A percentile compares a stretch with the other conserved stretches of the same genome.
These are phyloP conservation scores for Nannochloris sp. DNA, from an alignment of 139 green algal genomes.

Conservation along the genomic window DNA sequence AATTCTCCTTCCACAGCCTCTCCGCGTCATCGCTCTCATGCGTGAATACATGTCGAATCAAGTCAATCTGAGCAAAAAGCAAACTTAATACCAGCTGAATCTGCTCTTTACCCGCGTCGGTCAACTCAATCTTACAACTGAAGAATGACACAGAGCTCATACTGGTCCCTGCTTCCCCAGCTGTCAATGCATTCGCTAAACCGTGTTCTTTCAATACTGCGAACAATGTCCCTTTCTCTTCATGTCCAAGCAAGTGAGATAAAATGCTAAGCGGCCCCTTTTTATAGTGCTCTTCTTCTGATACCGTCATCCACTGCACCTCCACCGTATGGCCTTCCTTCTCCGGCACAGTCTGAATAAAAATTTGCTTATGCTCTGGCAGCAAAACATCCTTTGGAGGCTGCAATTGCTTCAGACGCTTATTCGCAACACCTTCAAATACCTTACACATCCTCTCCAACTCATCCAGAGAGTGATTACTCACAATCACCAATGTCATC, in stretches of 20 bases:
- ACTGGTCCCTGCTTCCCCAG: slow-evolving; percentile 49
- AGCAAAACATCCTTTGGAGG: slow-evolving; percentile 24
- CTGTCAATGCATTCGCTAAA: slow-evolving; percentile 51
- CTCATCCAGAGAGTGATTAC: slow-evolving; percentile 51
- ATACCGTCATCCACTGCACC: slow-evolving; percentile 54
- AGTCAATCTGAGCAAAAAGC: slow-evolving; percentile 51
- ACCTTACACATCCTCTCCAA: slow-evolving; percentile 50
- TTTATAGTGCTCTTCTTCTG: slow-evolving; percentile 42
- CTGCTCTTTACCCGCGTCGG: slow-evolving; percentile 44
- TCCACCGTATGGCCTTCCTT: slow-evolving; percentile 66
- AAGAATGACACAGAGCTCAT: slow-evolving; percentile 15
- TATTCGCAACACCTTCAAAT: slow-evolving; percentile 47
- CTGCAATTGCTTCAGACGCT: slow-evolving; percentile 15
- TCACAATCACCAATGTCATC: slow-evolving; percentile 57
- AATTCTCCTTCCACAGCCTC: slow-evolving; percentile 32
- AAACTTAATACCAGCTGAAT: slow-evolving; percentile 37
- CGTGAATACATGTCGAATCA: slow-evolving; percentile 21
- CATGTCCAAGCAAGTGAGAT: slow-evolving; percentile 75
- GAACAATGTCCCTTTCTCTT: slow-evolving; percentile 76
- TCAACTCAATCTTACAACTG: slow-evolving; percentile 41
- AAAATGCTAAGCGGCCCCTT: slow-evolving; percentile 59
- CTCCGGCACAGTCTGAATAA: slow-evolving; percentile 62
- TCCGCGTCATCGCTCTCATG: slow-evolving; percentile 24
- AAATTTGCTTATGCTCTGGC: slow-evolving; percentile 6
- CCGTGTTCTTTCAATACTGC: slow-evolving; percentile 66